phyloP scores from a whole-genome alignment of 1,284 basidiomycete species.

The Stereum hirsutum region DNA sequence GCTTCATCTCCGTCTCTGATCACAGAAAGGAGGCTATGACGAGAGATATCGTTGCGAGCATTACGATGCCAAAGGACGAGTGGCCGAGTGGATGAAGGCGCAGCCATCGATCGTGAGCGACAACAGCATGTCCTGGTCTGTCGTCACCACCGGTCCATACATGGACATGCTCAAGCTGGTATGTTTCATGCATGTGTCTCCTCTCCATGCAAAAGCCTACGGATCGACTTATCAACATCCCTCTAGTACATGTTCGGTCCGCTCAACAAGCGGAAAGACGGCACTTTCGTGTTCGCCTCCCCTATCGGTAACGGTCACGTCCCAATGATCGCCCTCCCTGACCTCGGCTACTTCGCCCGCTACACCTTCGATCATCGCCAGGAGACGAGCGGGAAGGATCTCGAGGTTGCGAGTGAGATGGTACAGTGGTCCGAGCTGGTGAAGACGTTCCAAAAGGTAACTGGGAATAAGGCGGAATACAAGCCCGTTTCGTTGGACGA shows the following conservation, averaged over 20 bases:
- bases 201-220: no score
- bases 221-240: background rate
- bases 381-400: slow-evolving; percentile 28
- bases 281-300: slow-evolving; percentile 27
- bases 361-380: slow-evolving; percentile 34
- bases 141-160: slow-evolving; percentile 32
- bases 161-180: slow-evolving; percentile 33
- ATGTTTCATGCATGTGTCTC: no score
- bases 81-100: slow-evolving; percentile 31
- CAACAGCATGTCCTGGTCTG: slow-evolving; percentile 29
- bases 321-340: slow-evolving; percentile 24
- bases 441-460: slow-evolving; percentile 33
- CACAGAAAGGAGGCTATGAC: slow-evolving; percentile 10
- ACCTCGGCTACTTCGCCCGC: slow-evolving; percentile 34
- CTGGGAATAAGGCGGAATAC: slow-evolving; percentile 29
- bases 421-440: slow-evolving; percentile 35
- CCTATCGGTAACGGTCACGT: slow-evolving; percentile 19
- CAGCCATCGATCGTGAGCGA: slow-evolving; percentile 29
- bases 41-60: slow-evolving; percentile 21
- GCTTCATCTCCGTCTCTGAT: background rate
- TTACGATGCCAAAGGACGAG: slow-evolving; percentile 33
- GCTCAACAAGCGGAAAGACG: slow-evolving; percentile 26
- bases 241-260: slow-evolving; percentile 29
- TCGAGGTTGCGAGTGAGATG: slow-evolving; percentile 33
- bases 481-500: slow-evolving; percentile 29